A percentile compares a stretch with the other conserved stretches of the same genome.
These are phyloP conservation scores for Lactarius pseudohatsudake DNA, from an alignment of 768 basidiomycete genomes.

Conservation along the genomic window DNA sequence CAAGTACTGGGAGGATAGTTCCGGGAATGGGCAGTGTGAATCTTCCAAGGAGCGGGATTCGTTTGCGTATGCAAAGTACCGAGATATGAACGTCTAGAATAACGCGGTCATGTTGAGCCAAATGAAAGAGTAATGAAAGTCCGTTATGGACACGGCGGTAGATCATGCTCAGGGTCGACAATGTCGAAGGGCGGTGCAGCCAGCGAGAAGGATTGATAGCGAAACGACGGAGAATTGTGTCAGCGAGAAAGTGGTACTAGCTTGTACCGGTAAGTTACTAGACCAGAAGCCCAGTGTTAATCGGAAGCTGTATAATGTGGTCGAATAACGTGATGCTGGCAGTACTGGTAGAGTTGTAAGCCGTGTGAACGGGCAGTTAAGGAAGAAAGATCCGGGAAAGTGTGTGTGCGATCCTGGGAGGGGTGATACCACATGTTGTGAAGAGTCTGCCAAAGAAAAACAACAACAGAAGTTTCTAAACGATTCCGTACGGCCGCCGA, in stretches of 20 bases:
- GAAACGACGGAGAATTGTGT: slow-evolving; percentile 11
- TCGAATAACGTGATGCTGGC: not conserved
- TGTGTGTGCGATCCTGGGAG: slow-evolving; percentile 16
- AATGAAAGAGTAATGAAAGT: slow-evolving; percentile 9
- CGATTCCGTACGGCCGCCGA: slow-evolving; percentile 14
- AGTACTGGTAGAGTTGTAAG: not conserved
- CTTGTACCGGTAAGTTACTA: slow-evolving; percentile 6
- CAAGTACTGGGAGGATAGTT: slow-evolving; percentile 14
- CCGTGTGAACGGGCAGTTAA: not conserved
- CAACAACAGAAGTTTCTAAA: slow-evolving; percentile 12
- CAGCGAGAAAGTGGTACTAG: not conserved
- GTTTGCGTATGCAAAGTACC: slow-evolving; percentile 23
- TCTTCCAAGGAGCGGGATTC: slow-evolving; percentile 19
- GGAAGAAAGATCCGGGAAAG: slow-evolving; percentile 2
- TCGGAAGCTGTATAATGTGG: not conserved
- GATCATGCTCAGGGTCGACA: slow-evolving; percentile 19
- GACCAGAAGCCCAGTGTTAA: slow-evolving; percentile 5
- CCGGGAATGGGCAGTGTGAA: slow-evolving; percentile 25
- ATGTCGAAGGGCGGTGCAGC: slow-evolving; percentile 18
- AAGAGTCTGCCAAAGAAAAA: slow-evolving; percentile 2
- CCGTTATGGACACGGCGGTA: slow-evolving; percentile 16
- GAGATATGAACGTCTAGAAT: slow-evolving; percentile 19
- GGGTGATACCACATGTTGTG: slow-evolving; percentile 25
- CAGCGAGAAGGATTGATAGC: slow-evolving; percentile 1
- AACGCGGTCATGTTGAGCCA: slow-evolving; percentile 17